phyloP scores from a whole-genome alignment of 2,329 filamentous ascomycete genomes.

The Ascomycota sp. region DNA sequence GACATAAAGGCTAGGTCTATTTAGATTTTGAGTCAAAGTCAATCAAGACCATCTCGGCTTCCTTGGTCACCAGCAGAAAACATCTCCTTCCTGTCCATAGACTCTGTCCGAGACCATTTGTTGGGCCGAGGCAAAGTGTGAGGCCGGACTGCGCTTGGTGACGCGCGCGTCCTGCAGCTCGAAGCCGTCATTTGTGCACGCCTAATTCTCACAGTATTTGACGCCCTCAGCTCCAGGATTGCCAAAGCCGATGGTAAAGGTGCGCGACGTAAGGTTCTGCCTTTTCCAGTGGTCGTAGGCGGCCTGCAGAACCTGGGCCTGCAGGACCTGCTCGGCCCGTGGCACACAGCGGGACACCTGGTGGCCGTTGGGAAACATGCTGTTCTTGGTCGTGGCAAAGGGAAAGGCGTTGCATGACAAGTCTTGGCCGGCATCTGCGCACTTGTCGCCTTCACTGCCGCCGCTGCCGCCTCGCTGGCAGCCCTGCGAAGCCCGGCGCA shows the following conservation, averaged over 20 bases:
- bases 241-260: slow-evolving; percentile 4
- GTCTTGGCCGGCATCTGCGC: slow-evolving; percentile 3
- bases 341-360: slow-evolving; percentile 6
- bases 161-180: slow-evolving; percentile 4
- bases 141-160: slow-evolving; percentile 2
- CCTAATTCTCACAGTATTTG: slow-evolving; percentile 5
- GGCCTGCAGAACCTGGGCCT: slow-evolving; percentile 1
- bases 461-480: slow-evolving; percentile 2
- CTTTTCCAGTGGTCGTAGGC: slow-evolving; percentile 2
- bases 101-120: too few relatives aligned
- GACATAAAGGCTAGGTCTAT: too few relatives aligned
- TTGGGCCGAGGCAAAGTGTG: too few relatives aligned
- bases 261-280: slow-evolving; percentile 1
- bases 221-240: slow-evolving; percentile 3
- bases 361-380: slow-evolving; percentile 2
- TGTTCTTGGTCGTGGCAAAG: slow-evolving; percentile 3
- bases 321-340: slow-evolving; percentile 2
- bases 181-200: slow-evolving; percentile 5
- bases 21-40: too few relatives aligned
- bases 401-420: slow-evolving; percentile 5
- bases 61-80: too few relatives aligned
- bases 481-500: slow-evolving; percentile 2
- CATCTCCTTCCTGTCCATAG: too few relatives aligned
- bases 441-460: slow-evolving; percentile 1
- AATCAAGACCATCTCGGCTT: too few relatives aligned